These are phyloP conservation scores for Hypoxylon lienhwacheense DNA, from an alignment of 495 filamentous ascomycete genomes.

Conservation along the genomic window DNA sequence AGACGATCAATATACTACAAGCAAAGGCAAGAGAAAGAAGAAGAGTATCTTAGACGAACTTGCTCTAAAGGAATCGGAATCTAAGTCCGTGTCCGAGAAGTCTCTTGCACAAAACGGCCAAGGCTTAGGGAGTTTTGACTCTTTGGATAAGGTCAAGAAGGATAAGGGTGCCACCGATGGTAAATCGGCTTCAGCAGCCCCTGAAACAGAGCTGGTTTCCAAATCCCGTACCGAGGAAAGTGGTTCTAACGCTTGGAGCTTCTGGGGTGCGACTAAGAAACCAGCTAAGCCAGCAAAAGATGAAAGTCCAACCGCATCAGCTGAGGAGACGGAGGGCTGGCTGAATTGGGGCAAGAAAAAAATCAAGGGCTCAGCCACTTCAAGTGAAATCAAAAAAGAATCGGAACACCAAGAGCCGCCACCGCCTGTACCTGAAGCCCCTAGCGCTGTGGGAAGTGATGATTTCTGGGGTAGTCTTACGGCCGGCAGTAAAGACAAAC, in stretches of 20 bases:
- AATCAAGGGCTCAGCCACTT: constrained; percentile 37
- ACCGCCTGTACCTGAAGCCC: constrained; percentile 21
- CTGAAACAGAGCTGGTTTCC: not conserved
- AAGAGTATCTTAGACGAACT: constrained; percentile 19
- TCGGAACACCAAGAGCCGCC: constrained; percentile 22
- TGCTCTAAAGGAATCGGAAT: constrained; percentile 16
- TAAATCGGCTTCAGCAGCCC: constrained; percentile 3
- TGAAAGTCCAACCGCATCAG: constrained; percentile 1
- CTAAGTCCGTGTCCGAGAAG: constrained; percentile 5
- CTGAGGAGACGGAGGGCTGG: constrained; percentile 33
- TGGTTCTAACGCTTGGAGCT: constrained; percentile 37
- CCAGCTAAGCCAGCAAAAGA: constrained; percentile 36
- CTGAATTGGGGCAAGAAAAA: constrained; percentile 41
- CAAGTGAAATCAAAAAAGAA: constrained; percentile 42
- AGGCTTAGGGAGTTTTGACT: constrained; percentile 36
- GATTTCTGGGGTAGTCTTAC: constrained; percentile 44
- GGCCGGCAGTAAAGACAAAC: constrained; percentile 42
- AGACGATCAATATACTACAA: too few species aligned
- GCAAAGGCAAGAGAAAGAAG: constrained; percentile 27
- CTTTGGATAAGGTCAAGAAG: constrained; percentile 46
- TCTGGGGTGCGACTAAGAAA: constrained; percentile 44
- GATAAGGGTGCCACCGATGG: constrained; percentile 31
- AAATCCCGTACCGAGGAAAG: constrained; percentile 29
- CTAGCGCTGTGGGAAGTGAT: constrained; percentile 28
- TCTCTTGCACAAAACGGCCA: constrained; percentile 17